These are phyloP conservation scores for Camellia oleifera DNA, from an alignment of 179 eudicot species.

Conservation along the genomic window DNA sequence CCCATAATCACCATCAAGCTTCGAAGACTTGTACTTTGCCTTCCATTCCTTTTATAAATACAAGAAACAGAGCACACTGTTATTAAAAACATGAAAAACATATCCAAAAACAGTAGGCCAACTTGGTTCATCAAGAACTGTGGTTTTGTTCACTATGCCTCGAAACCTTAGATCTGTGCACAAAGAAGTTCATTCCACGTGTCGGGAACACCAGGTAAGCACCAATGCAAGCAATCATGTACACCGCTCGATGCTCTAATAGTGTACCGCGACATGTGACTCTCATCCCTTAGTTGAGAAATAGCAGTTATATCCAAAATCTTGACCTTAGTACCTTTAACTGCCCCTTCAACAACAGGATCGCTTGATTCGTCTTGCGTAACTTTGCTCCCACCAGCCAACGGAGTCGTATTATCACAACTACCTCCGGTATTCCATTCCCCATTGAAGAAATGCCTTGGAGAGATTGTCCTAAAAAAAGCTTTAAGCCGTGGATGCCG, in stretches of 20 bases:
- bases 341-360: constrained; percentile 55
- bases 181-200: constrained; percentile 82
- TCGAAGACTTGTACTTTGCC: not conserved
- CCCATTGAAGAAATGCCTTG: constrained; percentile 75
- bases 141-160: not conserved
- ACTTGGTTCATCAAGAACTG: not conserved
- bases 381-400: constrained; percentile 56
- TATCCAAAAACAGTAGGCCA: not conserved
- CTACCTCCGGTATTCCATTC: constrained; percentile 93
- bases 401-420: constrained; percentile 66
- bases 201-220: constrained; percentile 87
- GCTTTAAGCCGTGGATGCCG: constrained; percentile 53
- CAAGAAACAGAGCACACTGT: not conserved
- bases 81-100: not conserved
- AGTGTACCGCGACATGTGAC: constrained; percentile 71
- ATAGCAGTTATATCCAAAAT: constrained; percentile 74
- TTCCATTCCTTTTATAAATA: not conserved
- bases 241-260: constrained; percentile 46
- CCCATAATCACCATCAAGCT: too few relatives aligned
- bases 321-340: constrained; percentile 60
- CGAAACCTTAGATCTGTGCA: constrained; percentile 35
- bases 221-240: constrained; percentile 92
- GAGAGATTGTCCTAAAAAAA: constrained; percentile 76
- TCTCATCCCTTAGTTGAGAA: constrained; percentile 77
- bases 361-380: constrained; percentile 61